Conservation (phyloP, 768 basidiomycete species). For the Mycena venus region DNA sequence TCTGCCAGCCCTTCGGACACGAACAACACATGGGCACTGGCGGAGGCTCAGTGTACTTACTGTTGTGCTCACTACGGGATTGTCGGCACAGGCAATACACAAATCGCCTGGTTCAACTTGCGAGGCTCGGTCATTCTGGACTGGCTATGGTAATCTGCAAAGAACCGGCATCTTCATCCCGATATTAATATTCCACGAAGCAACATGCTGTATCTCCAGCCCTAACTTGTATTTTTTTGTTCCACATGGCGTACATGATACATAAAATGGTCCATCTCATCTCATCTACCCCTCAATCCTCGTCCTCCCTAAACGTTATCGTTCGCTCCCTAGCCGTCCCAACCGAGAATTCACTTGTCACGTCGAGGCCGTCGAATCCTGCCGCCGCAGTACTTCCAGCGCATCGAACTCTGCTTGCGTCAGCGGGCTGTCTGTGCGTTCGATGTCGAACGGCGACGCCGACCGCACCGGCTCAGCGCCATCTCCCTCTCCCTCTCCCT, state of each 20-base stretch:
- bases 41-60: no score
- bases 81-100: no score
- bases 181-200: no score
- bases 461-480: slow-evolving; percentile 6
- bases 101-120: no score
- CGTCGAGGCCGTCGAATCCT: neutral
- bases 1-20: no score
- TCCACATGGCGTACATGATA: slow-evolving; percentile 9
- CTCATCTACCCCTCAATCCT: neutral
- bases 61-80: no score
- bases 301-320: slow-evolving; percentile 16
- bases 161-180: no score
- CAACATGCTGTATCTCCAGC: neutral
- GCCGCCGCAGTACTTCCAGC: slow-evolving; percentile 2
- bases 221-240: neutral
- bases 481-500: slow-evolving; percentile 28
- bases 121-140: no score
- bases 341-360: slow-evolving; percentile 21
- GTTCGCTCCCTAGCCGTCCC: slow-evolving; percentile 24
- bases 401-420: slow-evolving; percentile 34
- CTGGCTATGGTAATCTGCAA: no score
- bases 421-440: slow-evolving; percentile 33
- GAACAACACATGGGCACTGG: no score
- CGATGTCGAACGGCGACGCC: slow-evolving; percentile 32
- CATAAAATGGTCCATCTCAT: neutral